Conservation (phyloP, 768 basidiomycete genomes). For the Pulveroboletus sp. region DNA sequence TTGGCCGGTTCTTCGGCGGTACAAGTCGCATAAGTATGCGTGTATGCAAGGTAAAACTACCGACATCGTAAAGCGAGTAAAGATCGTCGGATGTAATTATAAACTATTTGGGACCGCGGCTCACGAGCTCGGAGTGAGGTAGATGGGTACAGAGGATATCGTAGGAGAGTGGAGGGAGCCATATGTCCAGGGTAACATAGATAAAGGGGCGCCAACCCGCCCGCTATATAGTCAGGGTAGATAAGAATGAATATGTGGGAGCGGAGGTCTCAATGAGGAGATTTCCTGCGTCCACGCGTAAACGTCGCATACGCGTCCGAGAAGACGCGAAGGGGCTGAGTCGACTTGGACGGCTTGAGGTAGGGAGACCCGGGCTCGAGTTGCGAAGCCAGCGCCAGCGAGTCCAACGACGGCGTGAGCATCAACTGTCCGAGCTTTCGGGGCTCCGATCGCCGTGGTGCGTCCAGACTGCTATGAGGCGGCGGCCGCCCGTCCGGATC, state of each 20-base stretch:
- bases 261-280: neutral
- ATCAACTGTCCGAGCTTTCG: conserved; percentile 15
- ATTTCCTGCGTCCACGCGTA: conserved; percentile 12
- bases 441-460: conserved; percentile 1
- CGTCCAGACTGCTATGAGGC: neutral
- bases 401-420: conserved; percentile 4
- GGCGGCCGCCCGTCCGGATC: conserved; percentile 15
- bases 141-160: neutral
- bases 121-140: neutral
- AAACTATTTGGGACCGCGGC: too few species aligned
- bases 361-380: neutral
- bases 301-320: conserved; percentile 26
- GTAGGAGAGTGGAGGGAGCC: neutral
- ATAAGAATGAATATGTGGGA: neutral
- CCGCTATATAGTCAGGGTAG: neutral
- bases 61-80: too few species aligned
- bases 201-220: neutral
- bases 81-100: too few species aligned
- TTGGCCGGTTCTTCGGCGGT: too few species aligned
- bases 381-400: neutral
- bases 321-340: conserved; percentile 23
- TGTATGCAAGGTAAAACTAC: too few species aligned
- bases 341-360: conserved; percentile 12
- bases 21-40: too few species aligned
- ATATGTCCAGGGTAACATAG: neutral